Evolutionary conservation across 2,329 filamentous ascomycete genomes (phyloP).

Genomic region (Aureobasidium vineae): DNA sequence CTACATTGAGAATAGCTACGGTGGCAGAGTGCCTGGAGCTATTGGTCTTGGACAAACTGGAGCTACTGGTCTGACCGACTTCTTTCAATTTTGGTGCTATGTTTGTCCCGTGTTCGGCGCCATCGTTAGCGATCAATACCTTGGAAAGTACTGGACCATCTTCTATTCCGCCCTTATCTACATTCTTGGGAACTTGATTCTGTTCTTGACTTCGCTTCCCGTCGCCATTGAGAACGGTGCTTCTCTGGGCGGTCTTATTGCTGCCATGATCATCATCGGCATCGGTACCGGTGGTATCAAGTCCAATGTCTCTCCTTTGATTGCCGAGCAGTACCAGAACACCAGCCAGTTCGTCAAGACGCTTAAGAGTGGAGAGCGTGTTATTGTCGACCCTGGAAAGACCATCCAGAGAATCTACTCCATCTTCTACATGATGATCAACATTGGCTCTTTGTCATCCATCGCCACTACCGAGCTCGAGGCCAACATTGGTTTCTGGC

Average conservation of each 20-base stretch:
- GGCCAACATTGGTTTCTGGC: slow-evolving; percentile 64
- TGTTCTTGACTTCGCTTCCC: slow-evolving; percentile 65
- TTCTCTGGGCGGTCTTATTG: slow-evolving; percentile 62
- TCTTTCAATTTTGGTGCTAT: slow-evolving; percentile 53
- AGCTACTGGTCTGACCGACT: slow-evolving; percentile 48
- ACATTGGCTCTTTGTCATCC: slow-evolving; percentile 64
- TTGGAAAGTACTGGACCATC: slow-evolving; percentile 69
- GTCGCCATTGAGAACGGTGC: slow-evolving; percentile 59
- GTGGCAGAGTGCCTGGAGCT: slow-evolving; percentile 42
- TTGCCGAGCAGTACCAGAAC: slow-evolving; percentile 50
- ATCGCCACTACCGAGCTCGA: slow-evolving; percentile 69
- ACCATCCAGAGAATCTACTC: slow-evolving; percentile 49
- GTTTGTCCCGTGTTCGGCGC: slow-evolving; percentile 49
- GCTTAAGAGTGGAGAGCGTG: slow-evolving; percentile 45
- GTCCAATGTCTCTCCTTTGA: slow-evolving; percentile 63
- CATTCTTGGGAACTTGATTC: slow-evolving; percentile 63
- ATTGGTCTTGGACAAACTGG: slow-evolving; percentile 45
- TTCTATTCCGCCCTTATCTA: slow-evolving; percentile 63
- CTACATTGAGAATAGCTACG: slow-evolving; percentile 48
- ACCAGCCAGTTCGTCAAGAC: slow-evolving; percentile 44
- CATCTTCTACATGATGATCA: slow-evolving; percentile 71
- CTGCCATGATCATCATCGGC: slow-evolving; percentile 67
- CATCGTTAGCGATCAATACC: slow-evolving; percentile 63
- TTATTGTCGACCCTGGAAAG: slow-evolving; percentile 49
- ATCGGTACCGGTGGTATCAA: slow-evolving; percentile 79